phyloP scores from a whole-genome alignment of 345 rosid species.

The Rhodamnia argentea region DNA sequence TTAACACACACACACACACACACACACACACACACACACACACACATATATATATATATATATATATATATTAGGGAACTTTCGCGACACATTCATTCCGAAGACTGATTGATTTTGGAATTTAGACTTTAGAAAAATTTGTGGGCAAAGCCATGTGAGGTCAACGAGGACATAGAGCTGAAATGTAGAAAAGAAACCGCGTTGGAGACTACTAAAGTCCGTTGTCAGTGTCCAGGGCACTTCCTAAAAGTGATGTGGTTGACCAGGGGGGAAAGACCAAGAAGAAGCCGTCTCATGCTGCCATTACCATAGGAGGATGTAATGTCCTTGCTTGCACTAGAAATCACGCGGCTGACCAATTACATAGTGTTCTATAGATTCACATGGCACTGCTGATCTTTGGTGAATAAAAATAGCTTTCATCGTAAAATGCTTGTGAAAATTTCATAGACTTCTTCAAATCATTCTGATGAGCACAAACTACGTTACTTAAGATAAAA shows the following conservation, averaged over 20 bases:
- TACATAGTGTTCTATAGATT: no score
- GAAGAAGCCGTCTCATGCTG: neutral
- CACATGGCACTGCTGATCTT: neutral
- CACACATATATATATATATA: no score
- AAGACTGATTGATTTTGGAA: no score
- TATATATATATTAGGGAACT: no score
- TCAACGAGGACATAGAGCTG: neutral
- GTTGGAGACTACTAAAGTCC: neutral
- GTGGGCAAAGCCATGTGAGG: neutral
- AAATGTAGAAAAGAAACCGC: neutral
- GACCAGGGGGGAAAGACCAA: neutral
- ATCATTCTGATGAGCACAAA: no score
- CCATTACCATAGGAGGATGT: neutral
- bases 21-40: no score
- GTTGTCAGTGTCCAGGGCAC: fast-evolving
- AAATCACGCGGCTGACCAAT: no score
- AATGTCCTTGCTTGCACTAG: no score
- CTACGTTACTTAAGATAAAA: neutral
- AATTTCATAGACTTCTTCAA: no score
- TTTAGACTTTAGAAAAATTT: no score
- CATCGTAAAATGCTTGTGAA: neutral
- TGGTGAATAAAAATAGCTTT: neutral
- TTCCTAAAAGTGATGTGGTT: neutral
- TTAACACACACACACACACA: no score
- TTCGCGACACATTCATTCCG: no score